Evolutionary conservation across 108 stramenopile genomes (phyloP).

Genomic region (Pseudonitzschia multiseries): DNA sequence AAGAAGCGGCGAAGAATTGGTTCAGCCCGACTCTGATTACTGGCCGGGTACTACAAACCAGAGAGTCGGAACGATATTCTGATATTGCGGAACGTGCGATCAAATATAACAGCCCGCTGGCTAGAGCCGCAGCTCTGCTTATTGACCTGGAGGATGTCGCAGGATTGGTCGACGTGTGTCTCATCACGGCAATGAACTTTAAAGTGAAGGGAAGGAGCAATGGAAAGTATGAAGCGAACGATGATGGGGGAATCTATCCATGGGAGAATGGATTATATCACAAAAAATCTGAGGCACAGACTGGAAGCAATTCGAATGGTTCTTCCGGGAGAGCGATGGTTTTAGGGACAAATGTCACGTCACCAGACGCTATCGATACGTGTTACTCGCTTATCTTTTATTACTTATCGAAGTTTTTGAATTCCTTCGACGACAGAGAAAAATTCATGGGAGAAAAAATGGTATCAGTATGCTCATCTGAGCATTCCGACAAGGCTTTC

Average conservation of each 20-base stretch:
- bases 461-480: conserved; percentile 62
- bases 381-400: conserved; percentile 78
- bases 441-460: conserved; percentile 53
- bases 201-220: conserved; percentile 12
- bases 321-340: conserved; percentile 27
- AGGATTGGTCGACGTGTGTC: conserved; percentile 77
- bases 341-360: conserved; percentile 55
- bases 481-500: conserved; percentile 56
- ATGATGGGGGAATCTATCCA: conserved; percentile 27
- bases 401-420: conserved; percentile 58
- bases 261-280: conserved; percentile 87
- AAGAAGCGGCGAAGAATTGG: conserved; percentile 79
- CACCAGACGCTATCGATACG: conserved; percentile 66
- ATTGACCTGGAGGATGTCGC: conserved; percentile 60
- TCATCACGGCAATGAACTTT: conserved; percentile 79
- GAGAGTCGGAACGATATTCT: conserved; percentile 43
- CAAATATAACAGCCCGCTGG: conserved; percentile 71
- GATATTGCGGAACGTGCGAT: conserved; percentile 55
- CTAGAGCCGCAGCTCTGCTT: conserved; percentile 66
- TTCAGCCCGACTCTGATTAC: conserved; percentile 64
- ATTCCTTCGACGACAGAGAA: conserved; percentile 33
- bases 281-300: conserved; percentile 21
- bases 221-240: not conserved
- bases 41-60: conserved; percentile 49
- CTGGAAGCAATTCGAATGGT: conserved; percentile 3